phyloP scores from a whole-genome alignment of 2,329 filamentous ascomycete genomes.

The Juglanconis sp. region DNA sequence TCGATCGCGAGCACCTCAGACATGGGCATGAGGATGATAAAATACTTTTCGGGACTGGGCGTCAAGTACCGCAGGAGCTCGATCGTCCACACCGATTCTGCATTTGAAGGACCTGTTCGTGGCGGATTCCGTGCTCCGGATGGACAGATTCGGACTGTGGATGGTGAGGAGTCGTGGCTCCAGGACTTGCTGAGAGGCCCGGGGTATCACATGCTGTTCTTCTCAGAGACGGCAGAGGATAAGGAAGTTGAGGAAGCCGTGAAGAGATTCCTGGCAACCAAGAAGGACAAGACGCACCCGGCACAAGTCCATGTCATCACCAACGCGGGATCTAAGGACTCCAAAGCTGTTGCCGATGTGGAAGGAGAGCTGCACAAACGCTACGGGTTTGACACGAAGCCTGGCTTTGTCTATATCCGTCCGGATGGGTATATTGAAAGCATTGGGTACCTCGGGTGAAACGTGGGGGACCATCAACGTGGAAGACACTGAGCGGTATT shows the following conservation, averaged over 20 bases:
- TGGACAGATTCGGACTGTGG: constrained; percentile 24
- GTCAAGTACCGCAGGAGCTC: constrained; percentile 39
- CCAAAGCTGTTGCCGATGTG: constrained; percentile 14
- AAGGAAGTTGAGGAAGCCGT: constrained; percentile 7
- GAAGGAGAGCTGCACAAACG: constrained; percentile 26
- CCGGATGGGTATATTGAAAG: constrained; percentile 32
- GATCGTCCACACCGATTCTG: constrained; percentile 31
- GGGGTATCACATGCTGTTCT: constrained; percentile 30
- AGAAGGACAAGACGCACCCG: constrained; percentile 9
- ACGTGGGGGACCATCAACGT: not conserved
- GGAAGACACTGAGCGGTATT: not conserved
- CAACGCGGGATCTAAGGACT: not conserved
- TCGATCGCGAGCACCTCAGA: constrained; percentile 26
- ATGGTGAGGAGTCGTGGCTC: constrained; percentile 21
- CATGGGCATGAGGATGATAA: constrained; percentile 26
- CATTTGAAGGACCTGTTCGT: constrained; percentile 33
- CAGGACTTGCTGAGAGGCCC: constrained; percentile 25
- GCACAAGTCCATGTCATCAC: constrained; percentile 19
- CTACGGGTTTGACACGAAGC: constrained; percentile 26
- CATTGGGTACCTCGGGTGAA: constrained; percentile 22
- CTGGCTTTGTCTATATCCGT: constrained; percentile 28
- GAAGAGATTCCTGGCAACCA: constrained; percentile 16
- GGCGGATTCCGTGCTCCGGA: constrained; percentile 47
- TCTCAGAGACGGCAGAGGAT: constrained; percentile 23
- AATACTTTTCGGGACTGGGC: constrained; percentile 38